phyloP scores from a whole-genome alignment of 306 rosid genomes.

The Boehmeria nivea region DNA sequence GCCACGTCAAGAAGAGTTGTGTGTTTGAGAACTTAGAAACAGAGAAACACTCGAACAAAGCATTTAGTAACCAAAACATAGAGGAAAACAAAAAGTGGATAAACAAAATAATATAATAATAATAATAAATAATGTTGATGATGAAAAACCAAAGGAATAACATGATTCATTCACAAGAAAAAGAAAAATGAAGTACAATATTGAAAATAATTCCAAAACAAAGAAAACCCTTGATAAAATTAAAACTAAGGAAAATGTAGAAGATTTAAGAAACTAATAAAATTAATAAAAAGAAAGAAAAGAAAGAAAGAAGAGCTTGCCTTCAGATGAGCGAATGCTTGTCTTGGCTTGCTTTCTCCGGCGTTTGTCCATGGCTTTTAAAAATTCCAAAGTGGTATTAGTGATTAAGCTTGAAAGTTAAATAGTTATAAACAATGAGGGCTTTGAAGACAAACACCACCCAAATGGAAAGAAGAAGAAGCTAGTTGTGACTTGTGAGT shows the following conservation, averaged over 20 bases:
- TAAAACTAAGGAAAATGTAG: neutral
- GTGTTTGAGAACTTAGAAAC: too few species aligned
- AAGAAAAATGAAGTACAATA: too few species aligned
- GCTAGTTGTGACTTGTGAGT: neutral
- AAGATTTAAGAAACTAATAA: neutral
- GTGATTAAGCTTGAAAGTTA: too few species aligned
- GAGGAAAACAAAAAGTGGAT: too few species aligned
- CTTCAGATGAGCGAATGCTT: slow-evolving; percentile 29
- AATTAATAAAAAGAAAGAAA: neutral
- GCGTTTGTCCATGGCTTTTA: slow-evolving; percentile 30
- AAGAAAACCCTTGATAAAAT: slow-evolving; percentile 10
- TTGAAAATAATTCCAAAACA: too few species aligned
- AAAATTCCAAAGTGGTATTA: neutral
- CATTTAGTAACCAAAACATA: too few species aligned
- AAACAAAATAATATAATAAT: too few species aligned
- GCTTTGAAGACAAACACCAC: too few species aligned
- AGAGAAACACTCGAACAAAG: too few species aligned
- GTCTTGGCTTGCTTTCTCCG: slow-evolving; percentile 30
- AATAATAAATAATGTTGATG: neutral
- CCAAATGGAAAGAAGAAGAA: too few species aligned
- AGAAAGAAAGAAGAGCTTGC: slow-evolving; percentile 10
- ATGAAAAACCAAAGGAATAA: neutral
- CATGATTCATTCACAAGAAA: too few species aligned
- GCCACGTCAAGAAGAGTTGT: slow-evolving; percentile 8
- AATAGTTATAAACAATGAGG: too few species aligned